Conservation (phyloP, 305 asterid species). For the Rubia occidens region DNA sequence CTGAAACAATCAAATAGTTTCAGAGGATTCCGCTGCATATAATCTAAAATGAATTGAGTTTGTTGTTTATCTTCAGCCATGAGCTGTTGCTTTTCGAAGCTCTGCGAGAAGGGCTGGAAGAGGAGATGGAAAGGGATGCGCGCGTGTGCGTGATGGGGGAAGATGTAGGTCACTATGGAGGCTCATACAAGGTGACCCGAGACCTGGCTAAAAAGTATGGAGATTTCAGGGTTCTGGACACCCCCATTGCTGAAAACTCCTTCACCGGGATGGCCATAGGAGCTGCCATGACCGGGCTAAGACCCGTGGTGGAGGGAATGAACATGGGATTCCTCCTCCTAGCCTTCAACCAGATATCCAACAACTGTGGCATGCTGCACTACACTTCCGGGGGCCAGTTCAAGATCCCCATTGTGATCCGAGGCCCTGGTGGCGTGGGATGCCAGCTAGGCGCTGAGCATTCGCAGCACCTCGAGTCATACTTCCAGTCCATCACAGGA, state of each 20-base stretch:
- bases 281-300: constrained; percentile 69
- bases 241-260: constrained; percentile 72
- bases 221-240: constrained; percentile 73
- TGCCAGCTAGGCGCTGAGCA: constrained; percentile 85
- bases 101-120: constrained; percentile 65
- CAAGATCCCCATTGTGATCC: constrained; percentile 57
- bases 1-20: background rate
- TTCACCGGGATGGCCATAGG: constrained; percentile 76
- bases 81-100: constrained; percentile 86
- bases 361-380: constrained; percentile 81
- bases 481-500: constrained; percentile 69
- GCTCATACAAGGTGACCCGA: constrained; percentile 69
- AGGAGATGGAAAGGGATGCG: constrained; percentile 67
- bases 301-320: constrained; percentile 69
- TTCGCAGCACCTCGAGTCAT: constrained; percentile 65
- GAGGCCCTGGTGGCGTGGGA: constrained; percentile 81
- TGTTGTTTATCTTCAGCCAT: constrained; percentile 21
- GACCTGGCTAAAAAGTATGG: constrained; percentile 55
- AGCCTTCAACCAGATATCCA: constrained; percentile 67
- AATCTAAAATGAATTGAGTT: background rate
- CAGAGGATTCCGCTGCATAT: too few species aligned
- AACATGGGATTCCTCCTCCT: constrained; percentile 79
- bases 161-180: constrained; percentile 79
- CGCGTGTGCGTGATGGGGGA: constrained; percentile 61
- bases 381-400: constrained; percentile 78